A percentile compares a stretch with the other conserved stretches of the same genome.
Evolutionary conservation across 805 yeast species (phyloP).

Genomic region (Teunomyces gatunensis): DNA sequence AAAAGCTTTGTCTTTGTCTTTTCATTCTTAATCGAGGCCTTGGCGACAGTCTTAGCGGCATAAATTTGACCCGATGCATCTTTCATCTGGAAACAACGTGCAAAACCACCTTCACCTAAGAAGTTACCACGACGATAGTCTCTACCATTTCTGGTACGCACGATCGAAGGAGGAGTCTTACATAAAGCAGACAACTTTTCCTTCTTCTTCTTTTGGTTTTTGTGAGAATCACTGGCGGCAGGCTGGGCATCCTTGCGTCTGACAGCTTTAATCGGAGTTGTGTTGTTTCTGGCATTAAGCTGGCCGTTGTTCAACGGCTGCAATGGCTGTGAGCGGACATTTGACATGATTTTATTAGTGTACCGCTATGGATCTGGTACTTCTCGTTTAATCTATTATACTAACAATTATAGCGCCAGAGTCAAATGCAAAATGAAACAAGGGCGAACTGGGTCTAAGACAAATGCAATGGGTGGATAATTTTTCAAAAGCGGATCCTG

Average conservation of each 20-base stretch:
- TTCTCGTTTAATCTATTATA: conserved; percentile 1
- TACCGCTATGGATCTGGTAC: background rate
- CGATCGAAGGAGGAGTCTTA: conserved; percentile 94
- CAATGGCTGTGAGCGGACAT: conserved; percentile 40
- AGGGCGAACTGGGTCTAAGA: background rate
- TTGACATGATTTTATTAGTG: conserved; percentile 7
- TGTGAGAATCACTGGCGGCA: conserved; percentile 12
- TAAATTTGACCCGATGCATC: conserved; percentile 81
- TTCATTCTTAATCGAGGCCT: conserved; percentile 85
- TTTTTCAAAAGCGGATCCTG: conserved; percentile 4
- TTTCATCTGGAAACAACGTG: conserved; percentile 95
- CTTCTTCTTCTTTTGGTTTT: conserved; percentile 61
- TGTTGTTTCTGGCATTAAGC: conserved; percentile 42
- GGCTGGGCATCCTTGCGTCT: conserved; percentile 21
- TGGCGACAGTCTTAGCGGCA: conserved; percentile 98
- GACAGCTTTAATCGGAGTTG: conserved; percentile 41
- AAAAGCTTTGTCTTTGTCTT: conserved; percentile 83
- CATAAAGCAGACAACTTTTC: conserved; percentile 89
- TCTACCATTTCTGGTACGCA: conserved; percentile 80
- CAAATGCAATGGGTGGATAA: conserved; percentile 2
- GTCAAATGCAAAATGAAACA: background rate
- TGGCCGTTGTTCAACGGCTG: conserved; percentile 56
- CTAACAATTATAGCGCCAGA: background rate
- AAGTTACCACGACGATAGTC: conserved; percentile 89
- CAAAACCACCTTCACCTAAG: conserved; percentile 98